phyloP scores from a whole-genome alignment of 768 basidiomycete species.

The Lyophyllum decastes region DNA sequence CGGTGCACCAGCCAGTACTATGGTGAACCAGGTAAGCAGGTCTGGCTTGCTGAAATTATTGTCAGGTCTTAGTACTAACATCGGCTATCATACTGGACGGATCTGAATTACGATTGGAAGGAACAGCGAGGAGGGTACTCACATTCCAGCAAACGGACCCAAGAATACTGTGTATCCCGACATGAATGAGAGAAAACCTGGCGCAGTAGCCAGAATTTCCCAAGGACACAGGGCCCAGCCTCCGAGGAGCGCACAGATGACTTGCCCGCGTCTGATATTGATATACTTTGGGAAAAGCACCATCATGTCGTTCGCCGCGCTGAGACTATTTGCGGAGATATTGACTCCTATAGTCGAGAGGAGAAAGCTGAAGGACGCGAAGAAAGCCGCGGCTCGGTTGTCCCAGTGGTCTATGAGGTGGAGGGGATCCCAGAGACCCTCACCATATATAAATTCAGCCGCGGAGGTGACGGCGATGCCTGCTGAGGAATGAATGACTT shows the following conservation, averaged over 20 bases:
- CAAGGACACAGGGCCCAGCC: conserved; percentile 88
- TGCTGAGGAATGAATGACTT: conserved; percentile 9
- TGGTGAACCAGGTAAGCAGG: not conserved
- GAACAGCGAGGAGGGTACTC: conserved; percentile 24
- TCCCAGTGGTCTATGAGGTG: conserved; percentile 79
- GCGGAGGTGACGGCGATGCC: conserved; percentile 81
- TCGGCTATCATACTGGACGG: conserved; percentile 44
- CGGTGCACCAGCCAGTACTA: conserved; percentile 81
- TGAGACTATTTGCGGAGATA: conserved; percentile 73
- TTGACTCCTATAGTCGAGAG: conserved; percentile 73
- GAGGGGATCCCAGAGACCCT: conserved; percentile 71
- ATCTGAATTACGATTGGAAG: not conserved
- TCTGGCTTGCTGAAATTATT: not conserved
- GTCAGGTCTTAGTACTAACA: conserved; percentile 27
- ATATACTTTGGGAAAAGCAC: conserved; percentile 76
- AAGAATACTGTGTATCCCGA: conserved; percentile 85
- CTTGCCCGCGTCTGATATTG: conserved; percentile 79
- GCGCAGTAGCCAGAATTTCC: conserved; percentile 74
- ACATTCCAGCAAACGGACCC: conserved; percentile 83
- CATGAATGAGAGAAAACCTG: conserved; percentile 77
- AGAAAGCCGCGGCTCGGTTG: conserved; percentile 85
- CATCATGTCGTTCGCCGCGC: conserved; percentile 84
- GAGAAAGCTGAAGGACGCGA: conserved; percentile 73
- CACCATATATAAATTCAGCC: conserved; percentile 70
- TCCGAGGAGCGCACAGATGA: conserved; percentile 79